Percentiles rank a stretch among this genome's conserved stretches.
phyloP scores from a whole-genome alignment of 768 basidiomycete genomes.

The Megacollybia marginata region DNA sequence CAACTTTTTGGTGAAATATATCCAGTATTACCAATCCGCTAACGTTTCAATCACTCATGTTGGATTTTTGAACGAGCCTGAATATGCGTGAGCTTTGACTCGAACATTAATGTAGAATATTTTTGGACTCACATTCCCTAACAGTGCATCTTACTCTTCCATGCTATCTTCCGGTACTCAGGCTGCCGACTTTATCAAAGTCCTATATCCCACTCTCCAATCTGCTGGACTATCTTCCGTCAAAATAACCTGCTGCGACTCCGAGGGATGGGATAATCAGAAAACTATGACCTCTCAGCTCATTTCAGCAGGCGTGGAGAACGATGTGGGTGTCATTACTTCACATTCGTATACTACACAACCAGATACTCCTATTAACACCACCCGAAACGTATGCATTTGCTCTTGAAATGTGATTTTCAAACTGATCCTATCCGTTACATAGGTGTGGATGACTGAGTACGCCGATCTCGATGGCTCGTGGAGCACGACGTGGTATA shows the following conservation, averaged over 20 bases:
- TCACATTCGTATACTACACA: slow-evolving; percentile 4
- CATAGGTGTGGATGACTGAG: slow-evolving; percentile 4
- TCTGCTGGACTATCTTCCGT: slow-evolving; percentile 3
- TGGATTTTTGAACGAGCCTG: slow-evolving; percentile 8
- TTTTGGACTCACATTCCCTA: background rate
- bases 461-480: slow-evolving; percentile 7
- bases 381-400: slow-evolving; percentile 2
- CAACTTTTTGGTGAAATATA: slow-evolving; percentile 5
- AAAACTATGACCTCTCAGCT: slow-evolving; percentile 7
- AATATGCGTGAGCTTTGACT: slow-evolving; percentile 3
- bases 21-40: slow-evolving; percentile 4
- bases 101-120: background rate
- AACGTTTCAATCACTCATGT: slow-evolving; percentile 7
- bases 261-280: slow-evolving; percentile 8
- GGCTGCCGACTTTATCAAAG: slow-evolving; percentile 9
- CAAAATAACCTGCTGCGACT: slow-evolving; percentile 7
- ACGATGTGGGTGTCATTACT: slow-evolving; percentile 5
- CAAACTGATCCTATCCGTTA: background rate
- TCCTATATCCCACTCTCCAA: slow-evolving; percentile 5
- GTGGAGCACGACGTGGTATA: slow-evolving; percentile 6
- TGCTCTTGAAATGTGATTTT: background rate
- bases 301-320: slow-evolving; percentile 6
- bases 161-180: slow-evolving; percentile 7
- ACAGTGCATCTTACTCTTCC: slow-evolving; percentile 8
- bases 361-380: slow-evolving; percentile 4